A percentile compares a stretch with the other conserved stretches of the same genome.
phyloP scores from a whole-genome alignment of 805 yeast genomes.

The Candida hungchunana region DNA sequence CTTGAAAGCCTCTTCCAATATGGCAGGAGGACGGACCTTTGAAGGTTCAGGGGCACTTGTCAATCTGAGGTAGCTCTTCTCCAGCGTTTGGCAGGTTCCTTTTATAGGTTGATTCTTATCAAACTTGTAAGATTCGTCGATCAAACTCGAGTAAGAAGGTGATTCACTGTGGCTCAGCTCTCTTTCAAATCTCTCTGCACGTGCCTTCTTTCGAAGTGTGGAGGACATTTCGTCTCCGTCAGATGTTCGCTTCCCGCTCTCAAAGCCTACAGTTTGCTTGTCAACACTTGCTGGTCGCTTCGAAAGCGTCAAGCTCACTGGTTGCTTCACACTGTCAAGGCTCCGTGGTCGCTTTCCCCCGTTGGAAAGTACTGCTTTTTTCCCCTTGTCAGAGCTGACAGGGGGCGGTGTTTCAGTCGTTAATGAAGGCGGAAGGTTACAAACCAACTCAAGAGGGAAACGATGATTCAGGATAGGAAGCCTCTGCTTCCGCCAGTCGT shows the following conservation, averaged over 20 bases:
- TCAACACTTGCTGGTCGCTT: no score
- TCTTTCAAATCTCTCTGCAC: slow-evolving; percentile 34
- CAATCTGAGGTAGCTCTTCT: slow-evolving; percentile 75
- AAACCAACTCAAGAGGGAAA: slow-evolving; percentile 13
- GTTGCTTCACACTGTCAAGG: no score
- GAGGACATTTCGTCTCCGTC: slow-evolving; percentile 22
- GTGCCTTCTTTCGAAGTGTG: slow-evolving; percentile 27
- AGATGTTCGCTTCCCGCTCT: slow-evolving; percentile 1
- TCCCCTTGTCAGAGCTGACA: no score
- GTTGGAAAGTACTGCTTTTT: no score
- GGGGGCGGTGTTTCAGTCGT: no score
- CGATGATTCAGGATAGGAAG: slow-evolving; percentile 21
- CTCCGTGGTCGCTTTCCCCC: no score
- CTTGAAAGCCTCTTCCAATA: slow-evolving; percentile 55
- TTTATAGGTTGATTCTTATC: slow-evolving; percentile 39
- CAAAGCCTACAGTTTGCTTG: no score
- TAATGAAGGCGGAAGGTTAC: slow-evolving; percentile 15
- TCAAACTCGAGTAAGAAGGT: slow-evolving; percentile 21
- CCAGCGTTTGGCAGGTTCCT: slow-evolving; percentile 65
- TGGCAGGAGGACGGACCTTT: slow-evolving; percentile 66
- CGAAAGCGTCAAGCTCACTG: no score
- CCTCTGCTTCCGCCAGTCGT: slow-evolving; percentile 27
- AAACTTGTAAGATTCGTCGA: slow-evolving; percentile 27
- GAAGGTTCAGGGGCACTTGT: slow-evolving; percentile 92
- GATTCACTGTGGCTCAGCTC: slow-evolving; percentile 16